Percentiles rank a stretch among this genome's conserved stretches.
These are phyloP conservation scores for Limonium bicolor DNA, from an alignment of 148 eudicot species.

Conservation along the genomic window DNA sequence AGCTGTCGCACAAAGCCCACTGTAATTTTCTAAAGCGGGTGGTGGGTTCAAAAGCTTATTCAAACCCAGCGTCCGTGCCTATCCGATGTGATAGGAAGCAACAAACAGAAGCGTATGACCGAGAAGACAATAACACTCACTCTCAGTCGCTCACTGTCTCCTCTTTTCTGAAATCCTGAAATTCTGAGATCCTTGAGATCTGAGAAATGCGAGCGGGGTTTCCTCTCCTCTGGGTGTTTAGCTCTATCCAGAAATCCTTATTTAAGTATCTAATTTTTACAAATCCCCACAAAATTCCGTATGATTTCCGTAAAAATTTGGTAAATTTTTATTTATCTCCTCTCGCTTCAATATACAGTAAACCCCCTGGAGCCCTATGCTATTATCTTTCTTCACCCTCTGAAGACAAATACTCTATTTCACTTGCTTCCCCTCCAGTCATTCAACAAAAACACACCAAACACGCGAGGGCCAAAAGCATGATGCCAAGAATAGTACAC, in stretches of 20 bases:
- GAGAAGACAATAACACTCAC: conserved; percentile 9
- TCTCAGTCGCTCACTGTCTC: background rate
- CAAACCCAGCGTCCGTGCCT: conserved; percentile 8
- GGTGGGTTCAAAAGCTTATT: conserved; percentile 11
- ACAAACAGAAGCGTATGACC: conserved; percentile 7
- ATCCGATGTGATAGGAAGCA: conserved; percentile 7
- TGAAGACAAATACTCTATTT: too few species aligned
- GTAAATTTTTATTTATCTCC: conserved; percentile 14
- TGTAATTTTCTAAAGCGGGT: conserved; percentile 4
- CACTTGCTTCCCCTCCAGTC: conserved; percentile 1
- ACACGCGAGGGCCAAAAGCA: conserved; percentile 27
- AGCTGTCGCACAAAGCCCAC: conserved; percentile 8
- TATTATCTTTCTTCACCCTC: background rate
- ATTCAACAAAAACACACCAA: conserved; percentile 37
- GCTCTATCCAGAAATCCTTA: conserved; percentile 3
- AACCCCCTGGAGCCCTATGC: conserved; percentile 1
- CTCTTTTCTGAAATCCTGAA: too few species aligned
- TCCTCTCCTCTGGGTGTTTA: conserved; percentile 17
- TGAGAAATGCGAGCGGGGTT: conserved; percentile 20
- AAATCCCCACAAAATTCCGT: conserved; percentile 39
- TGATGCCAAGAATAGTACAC: conserved; percentile 36
- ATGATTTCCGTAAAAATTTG: conserved; percentile 8
- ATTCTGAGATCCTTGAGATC: conserved; percentile 43
- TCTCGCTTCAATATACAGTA: conserved; percentile 5
- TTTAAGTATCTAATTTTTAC: conserved; percentile 4